Base-by-base conservation (phyloP, 2,329 filamentous ascomycete species). In the Epichloe baconii region DNA sequence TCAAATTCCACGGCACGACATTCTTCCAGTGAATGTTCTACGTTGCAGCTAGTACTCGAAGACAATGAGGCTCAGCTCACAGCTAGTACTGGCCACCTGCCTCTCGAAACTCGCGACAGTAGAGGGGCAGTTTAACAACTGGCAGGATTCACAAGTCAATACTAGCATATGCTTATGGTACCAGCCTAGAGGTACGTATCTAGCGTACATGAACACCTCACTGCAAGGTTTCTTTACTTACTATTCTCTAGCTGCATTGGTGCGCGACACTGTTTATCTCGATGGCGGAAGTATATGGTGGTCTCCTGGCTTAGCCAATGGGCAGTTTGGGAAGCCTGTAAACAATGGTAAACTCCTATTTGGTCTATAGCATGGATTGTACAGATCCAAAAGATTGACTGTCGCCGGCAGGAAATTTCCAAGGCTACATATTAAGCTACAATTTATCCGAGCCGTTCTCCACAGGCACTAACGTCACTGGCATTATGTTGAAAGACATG, bases 231-330 rank as follows among this genome's bases (percentile, higher is more conserved):
- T 26, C 19, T n/a, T 4, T 37, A 23, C 38, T 49, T 31, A 49
- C 41, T 23, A 12, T 44, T 14, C 15, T 11, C 34, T 14, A 83
- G 81, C 73, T 54, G 74, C 75, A 38, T 65, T 81, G 3, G 65
- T 85, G 37, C 74, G 74, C 42, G 80, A 86, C 57, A 80, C 74
- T 2, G 66, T 85, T 15, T 86, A 83, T 59, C 63, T 86, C 21
- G 82, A 86, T 61, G 83, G 83, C 38, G 83, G 83, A 3, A 55
- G 61, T 42, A 62, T 83, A 11, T 71, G 55, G 53, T 85, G 81
- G 79, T 55, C 66, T 36, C 71, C 72, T 3, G 73, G 73, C 11
- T 57, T 77, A 48, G 62, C 68, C 2, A 69, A 78, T 57, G 78
- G 75, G 3, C 54, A 59, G 5, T 57, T 58, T 43, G 64, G 59